phyloP scores from a whole-genome alignment of 306 rosid species.

The Cicer pinnatifidum region DNA sequence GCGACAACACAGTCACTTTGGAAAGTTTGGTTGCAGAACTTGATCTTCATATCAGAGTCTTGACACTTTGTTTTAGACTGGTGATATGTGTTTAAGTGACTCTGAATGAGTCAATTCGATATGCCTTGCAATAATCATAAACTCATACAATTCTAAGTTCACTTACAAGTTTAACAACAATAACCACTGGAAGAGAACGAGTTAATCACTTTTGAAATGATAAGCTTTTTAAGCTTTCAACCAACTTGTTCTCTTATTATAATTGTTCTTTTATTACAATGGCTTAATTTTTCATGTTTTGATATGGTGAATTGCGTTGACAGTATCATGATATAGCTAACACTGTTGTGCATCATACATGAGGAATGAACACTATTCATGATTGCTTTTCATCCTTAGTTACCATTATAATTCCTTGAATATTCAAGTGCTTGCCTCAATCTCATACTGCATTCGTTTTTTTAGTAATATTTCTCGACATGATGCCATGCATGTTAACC shows the following conservation, averaged over 20 bases:
- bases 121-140: conserved; percentile 8
- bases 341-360: conserved; percentile 4
- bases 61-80: not conserved
- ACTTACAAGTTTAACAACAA: not conserved
- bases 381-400: not conserved
- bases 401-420: conserved; percentile 10
- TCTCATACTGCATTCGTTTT: not conserved
- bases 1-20: not conserved
- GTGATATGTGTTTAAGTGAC: not conserved
- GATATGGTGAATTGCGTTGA: not conserved
- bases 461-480: conserved; percentile 10
- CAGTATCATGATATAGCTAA: conserved; percentile 10
- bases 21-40: not conserved
- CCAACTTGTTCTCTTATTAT: conserved; percentile 22
- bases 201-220: conserved; percentile 23
- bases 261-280: conserved; percentile 22
- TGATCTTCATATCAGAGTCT: conserved; percentile 10
- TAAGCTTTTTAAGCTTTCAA: conserved; percentile 10
- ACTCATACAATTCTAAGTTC: not conserved
- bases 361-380: not conserved
- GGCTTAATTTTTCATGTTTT: conserved; percentile 17
- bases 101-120: not conserved
- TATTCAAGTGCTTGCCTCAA: conserved; percentile 3
- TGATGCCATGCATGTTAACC: conserved; percentile 23
- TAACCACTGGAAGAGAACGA: not conserved